Conservation (phyloP, 2,329 filamentous ascomycete species). For the Ramularia collo-cygni region DNA sequence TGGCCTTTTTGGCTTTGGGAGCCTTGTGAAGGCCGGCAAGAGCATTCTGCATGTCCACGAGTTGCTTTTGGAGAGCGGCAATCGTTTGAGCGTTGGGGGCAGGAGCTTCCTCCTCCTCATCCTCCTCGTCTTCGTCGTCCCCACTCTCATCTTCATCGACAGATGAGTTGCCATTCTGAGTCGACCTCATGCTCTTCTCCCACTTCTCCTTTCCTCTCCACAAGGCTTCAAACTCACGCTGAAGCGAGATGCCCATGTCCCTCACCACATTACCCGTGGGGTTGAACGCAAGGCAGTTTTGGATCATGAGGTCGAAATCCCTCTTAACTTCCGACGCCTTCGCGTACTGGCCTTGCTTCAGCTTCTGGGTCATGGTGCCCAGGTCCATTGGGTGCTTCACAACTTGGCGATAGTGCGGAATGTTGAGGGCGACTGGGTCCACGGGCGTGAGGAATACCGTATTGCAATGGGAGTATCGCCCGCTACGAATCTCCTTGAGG, state of each 20-base stretch:
- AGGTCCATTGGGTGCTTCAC: constrained; percentile 98
- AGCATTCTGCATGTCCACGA: constrained; percentile 44
- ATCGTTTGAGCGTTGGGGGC: constrained; percentile 45
- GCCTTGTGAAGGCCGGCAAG: constrained; percentile 41
- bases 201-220: constrained; percentile 76
- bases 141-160: constrained; percentile 66
- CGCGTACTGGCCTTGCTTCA: constrained; percentile 71
- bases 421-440: constrained; percentile 87
- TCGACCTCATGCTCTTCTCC: constrained; percentile 67
- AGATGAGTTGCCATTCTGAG: constrained; percentile 58
- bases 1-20: constrained; percentile 36
- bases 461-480: constrained; percentile 62
- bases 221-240: constrained; percentile 66
- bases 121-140: constrained; percentile 55
- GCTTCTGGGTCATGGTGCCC: constrained; percentile 68
- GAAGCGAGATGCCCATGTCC: constrained; percentile 61
- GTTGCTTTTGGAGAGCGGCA: constrained; percentile 64
- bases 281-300: constrained; percentile 92
- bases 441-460: constrained; percentile 76
- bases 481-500: constrained; percentile 67
- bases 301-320: constrained; percentile 75
- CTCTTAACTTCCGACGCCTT: constrained; percentile 78
- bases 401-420: constrained; percentile 84
- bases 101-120: constrained; percentile 42
- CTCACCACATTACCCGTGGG: constrained; percentile 69